Evolutionary conservation across 805 yeast species (phyloP), one percentile per base, ranked within the genome.

Genomic region (Starmera caribaea): DNA sequence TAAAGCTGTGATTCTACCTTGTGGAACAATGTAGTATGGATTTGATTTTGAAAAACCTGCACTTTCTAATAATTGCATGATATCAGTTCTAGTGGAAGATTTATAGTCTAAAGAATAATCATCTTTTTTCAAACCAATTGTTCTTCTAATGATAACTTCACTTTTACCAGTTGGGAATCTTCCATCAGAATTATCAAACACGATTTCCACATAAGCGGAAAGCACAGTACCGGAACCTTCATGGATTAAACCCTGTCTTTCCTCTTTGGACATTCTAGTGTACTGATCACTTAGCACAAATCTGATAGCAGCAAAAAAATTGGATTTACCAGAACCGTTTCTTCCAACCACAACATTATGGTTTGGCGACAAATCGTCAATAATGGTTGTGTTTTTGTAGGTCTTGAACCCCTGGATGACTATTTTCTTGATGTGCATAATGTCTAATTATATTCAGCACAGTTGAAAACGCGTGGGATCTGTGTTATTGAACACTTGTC

Each of bases 1-100:
- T 43, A 92, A 67, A 0, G 84, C 71, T 1, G 96, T 82, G 50
- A 92, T 86, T 50, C 85, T 71, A 16, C 98, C 98, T 61, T 92
- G 98, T 1, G 98, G 97, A 5, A 92, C 97, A 49, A 92, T 90
- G 57, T 90, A 90, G 59, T 89, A 90, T 1, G 97, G 96, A 47
- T 88, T 89, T 6, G 87, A 77, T 44, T 83, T 72, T 0, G 95
- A 83, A 54, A 92, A 87, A 0, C 98, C 98, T 0, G 96, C 95
- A 52, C 85, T 80, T 57, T 90, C 97, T 30, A 89, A 66, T 45
- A 86, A 62, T 46, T 84, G 82, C 76, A 79, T 78, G 13, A 89
- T 71, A 54, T 88, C 97, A 3, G 82, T 69, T 50, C 88, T 74
- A 2, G 90, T 80, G 4, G 90, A 83, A 12, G 85, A 71, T 51